Evolutionary conservation across 176 grass and related monocot species (phyloP).

Genomic region (Rhynchospora pubera): DNA sequence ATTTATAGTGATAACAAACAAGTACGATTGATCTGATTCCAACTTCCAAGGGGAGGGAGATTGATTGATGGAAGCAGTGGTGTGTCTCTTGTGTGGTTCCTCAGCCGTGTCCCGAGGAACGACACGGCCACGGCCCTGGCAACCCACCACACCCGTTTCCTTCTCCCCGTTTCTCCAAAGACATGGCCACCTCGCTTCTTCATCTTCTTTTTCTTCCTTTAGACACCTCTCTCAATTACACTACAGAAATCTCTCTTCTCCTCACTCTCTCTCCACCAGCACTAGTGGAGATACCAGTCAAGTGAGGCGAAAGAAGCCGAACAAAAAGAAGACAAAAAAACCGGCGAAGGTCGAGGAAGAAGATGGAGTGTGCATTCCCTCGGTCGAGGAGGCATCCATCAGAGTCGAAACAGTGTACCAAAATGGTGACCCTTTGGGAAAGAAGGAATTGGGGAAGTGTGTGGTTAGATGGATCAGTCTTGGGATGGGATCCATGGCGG

Average conservation of each 20-base stretch:
- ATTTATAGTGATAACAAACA: background rate
- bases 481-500: slow-evolving; percentile 88
- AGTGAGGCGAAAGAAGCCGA: slow-evolving; percentile 24
- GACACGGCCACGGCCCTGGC: background rate
- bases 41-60: background rate
- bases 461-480: slow-evolving; percentile 68
- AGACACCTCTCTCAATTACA: background rate
- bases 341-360: background rate
- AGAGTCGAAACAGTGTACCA: slow-evolving; percentile 61
- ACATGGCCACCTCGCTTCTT: slow-evolving; percentile 1
- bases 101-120: slow-evolving; percentile 8
- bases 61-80: slow-evolving; percentile 16
- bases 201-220: slow-evolving; percentile 17
- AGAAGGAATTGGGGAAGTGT: slow-evolving; percentile 67
- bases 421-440: slow-evolving; percentile 63
- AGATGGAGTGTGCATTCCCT: slow-evolving; percentile 44
- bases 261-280: background rate
- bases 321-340: slow-evolving; percentile 20
- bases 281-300: background rate
- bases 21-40: background rate
- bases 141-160: background rate
- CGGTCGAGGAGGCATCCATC: slow-evolving; percentile 57
- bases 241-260: background rate
- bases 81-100: slow-evolving; percentile 7
- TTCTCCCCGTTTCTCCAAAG: background rate